Evolutionary conservation across 768 basidiomycete genomes (phyloP).

Genomic region (Daedaleopsis sinensis): DNA sequence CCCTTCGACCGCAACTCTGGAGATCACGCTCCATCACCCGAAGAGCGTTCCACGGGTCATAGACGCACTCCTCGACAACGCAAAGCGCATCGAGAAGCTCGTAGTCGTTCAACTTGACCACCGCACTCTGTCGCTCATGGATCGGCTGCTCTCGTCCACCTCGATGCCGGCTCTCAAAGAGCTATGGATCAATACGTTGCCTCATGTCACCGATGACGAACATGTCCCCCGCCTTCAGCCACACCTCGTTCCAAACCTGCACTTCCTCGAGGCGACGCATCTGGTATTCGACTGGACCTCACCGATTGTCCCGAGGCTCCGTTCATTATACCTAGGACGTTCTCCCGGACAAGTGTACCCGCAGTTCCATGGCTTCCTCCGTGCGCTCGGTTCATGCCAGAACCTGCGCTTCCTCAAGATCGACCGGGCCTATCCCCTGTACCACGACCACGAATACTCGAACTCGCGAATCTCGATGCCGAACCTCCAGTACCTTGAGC

Average conservation of each 20-base stretch:
- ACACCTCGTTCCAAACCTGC: background rate
- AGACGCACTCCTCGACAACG: background rate
- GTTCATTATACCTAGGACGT: background rate
- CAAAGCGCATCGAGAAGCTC: background rate
- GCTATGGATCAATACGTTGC: background rate
- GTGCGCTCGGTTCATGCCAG: background rate
- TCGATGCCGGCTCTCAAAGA: background rate
- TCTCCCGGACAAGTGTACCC: background rate
- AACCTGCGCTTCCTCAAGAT: background rate
- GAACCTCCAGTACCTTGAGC: background rate
- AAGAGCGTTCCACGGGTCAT: background rate
- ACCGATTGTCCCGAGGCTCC: background rate
- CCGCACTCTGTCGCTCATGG: background rate
- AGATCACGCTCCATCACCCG: background rate
- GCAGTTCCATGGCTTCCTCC: background rate
- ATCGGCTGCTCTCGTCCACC: background rate
- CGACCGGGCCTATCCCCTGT: background rate
- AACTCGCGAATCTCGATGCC: background rate
- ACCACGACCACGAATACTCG: background rate
- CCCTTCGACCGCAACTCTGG: background rate
- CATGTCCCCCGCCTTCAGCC: background rate
- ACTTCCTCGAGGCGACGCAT: background rate
- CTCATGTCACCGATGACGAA: background rate
- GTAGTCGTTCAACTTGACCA: background rate
- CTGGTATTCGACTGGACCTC: background rate